A percentile compares a stretch with the other conserved stretches of the same genome.
Evolutionary conservation across 2,329 filamentous ascomycete genomes (phyloP).

Genomic region (Calonectria pseudoturangicola): DNA sequence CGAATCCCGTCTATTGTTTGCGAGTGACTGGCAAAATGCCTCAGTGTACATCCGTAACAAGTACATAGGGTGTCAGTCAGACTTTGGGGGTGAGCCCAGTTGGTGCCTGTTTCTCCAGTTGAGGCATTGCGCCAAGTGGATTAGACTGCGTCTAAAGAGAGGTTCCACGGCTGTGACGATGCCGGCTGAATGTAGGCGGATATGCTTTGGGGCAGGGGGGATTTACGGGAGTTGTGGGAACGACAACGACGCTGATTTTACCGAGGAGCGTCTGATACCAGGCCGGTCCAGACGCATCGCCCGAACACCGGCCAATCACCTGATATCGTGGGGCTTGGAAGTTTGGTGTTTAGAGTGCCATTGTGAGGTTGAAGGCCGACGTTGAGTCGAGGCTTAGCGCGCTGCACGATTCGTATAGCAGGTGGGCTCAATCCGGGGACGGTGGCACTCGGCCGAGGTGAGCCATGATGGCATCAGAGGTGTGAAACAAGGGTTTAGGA

Average conservation of each 20-base stretch:
- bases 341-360: not conserved
- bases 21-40: slow-evolving; percentile 1
- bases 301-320: not conserved
- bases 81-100: not conserved
- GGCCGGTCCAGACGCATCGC: not conserved
- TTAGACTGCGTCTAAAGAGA: no score
- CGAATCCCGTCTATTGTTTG: not conserved
- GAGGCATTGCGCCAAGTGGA: not conserved
- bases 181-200: not conserved
- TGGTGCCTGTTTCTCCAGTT: not conserved
- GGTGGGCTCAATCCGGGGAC: slow-evolving; percentile 25
- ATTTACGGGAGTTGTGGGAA: not conserved
- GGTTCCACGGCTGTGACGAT: not conserved
- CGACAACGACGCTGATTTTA: not conserved
- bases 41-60: slow-evolving; percentile 2
- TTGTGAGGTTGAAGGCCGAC: not conserved
- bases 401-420: slow-evolving; percentile 42
- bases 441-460: not conserved
- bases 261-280: not conserved
- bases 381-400: slow-evolving; percentile 32
- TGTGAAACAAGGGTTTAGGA: slow-evolving; percentile 25
- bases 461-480: not conserved
- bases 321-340: slow-evolving; percentile 7
- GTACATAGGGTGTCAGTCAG: not conserved
- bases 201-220: not conserved